phyloP scores from a whole-genome alignment of 1,284 basidiomycete genomes.

The Ganoderma meredithae region DNA sequence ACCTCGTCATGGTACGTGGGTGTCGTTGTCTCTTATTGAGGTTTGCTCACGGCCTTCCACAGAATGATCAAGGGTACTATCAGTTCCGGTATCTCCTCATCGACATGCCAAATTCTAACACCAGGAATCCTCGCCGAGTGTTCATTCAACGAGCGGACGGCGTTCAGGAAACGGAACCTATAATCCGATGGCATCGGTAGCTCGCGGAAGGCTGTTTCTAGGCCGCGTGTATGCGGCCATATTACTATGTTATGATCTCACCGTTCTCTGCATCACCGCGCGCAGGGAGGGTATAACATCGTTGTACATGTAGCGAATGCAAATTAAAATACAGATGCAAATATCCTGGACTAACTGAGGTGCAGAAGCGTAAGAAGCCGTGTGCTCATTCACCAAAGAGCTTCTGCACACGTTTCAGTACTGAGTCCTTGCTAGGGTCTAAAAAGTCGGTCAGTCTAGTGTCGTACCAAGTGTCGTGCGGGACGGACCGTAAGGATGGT shows the following conservation, averaged over 20 bases:
- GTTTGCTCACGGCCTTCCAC: conserved; percentile 28
- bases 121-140: conserved; percentile 67
- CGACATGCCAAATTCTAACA: conserved; percentile 77
- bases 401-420: conserved; percentile 97
- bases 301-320: conserved; percentile 34
- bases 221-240: background rate
- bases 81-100: conserved; percentile 79
- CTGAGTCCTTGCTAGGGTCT: conserved; percentile 98
- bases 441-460: conserved; percentile 24
- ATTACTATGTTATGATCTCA: conserved; percentile 21
- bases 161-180: conserved; percentile 74
- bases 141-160: conserved; percentile 74
- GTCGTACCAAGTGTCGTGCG: background rate
- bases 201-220: background rate
- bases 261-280: conserved; percentile 22
- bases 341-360: conserved; percentile 10
- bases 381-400: conserved; percentile 84
- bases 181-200: conserved; percentile 64
- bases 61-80: conserved; percentile 82
- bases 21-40: background rate
- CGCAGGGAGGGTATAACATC: conserved; percentile 21
- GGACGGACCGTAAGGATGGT: conserved; percentile 84
- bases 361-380: background rate
- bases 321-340: conserved; percentile 32
- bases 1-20: conserved; percentile 70